These are phyloP conservation scores for Coemansia sp. DNA, from an alignment of 192 early-diverging fungal genomes.

Conservation along the genomic window DNA sequence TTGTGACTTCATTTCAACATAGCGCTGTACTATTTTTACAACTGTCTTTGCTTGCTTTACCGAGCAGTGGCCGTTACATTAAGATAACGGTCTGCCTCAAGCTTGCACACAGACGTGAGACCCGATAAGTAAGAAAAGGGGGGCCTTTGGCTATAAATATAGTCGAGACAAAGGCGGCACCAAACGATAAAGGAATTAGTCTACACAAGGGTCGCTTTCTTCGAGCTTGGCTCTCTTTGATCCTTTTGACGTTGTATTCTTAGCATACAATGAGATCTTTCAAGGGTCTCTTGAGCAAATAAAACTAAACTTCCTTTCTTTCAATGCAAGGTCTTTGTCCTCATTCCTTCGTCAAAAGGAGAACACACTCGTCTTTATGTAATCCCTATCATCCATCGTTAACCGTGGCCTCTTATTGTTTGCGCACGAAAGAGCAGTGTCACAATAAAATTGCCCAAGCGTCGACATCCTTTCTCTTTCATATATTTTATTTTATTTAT, in stretches of 20 bases:
- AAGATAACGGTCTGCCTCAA: background rate
- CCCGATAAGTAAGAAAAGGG: background rate
- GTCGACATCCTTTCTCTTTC: background rate
- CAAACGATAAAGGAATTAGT: background rate
- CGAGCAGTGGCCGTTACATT: background rate
- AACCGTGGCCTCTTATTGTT: slow-evolving; percentile 3
- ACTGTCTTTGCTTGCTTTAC: background rate
- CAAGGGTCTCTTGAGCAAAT: slow-evolving; percentile 10
- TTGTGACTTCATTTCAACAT: background rate
- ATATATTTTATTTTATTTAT: slow-evolving; percentile 11
- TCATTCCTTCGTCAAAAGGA: background rate
- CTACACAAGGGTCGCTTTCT: background rate
- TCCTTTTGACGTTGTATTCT: background rate
- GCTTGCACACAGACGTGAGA: slow-evolving; percentile 1
- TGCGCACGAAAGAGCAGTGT: slow-evolving; percentile 3
- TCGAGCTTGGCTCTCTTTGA: slow-evolving; percentile 8
- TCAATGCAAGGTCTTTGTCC: background rate
- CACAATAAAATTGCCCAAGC: background rate
- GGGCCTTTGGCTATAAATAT: background rate
- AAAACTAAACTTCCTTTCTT: background rate
- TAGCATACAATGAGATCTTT: slow-evolving; percentile 12
- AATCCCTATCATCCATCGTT: background rate
- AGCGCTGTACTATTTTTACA: background rate
- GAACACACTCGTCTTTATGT: background rate
- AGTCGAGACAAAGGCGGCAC: background rate